phyloP scores from a whole-genome alignment of 2,329 filamentous ascomycete genomes.

The Monosporascus sp. region DNA sequence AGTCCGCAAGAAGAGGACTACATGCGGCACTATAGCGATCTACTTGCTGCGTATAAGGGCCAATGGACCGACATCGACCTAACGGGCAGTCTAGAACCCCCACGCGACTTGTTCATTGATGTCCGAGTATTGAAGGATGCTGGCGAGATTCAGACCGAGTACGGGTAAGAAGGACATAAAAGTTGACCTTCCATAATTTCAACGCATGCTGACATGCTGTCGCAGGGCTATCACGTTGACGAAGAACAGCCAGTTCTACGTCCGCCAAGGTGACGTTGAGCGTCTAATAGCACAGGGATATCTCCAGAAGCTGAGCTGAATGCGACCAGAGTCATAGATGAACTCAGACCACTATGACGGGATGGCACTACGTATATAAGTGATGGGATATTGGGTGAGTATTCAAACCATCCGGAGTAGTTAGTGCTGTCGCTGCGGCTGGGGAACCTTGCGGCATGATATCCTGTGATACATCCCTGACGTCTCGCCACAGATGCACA shows the following conservation, averaged over 20 bases:
- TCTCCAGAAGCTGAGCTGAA: slow-evolving; percentile 80
- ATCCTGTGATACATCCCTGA: too few relatives aligned
- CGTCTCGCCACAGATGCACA: too few relatives aligned
- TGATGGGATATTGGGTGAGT: neutral
- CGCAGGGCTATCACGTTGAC: slow-evolving; percentile 85
- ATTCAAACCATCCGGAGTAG: too few relatives aligned
- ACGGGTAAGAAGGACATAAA: slow-evolving; percentile 61
- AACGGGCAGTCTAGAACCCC: slow-evolving; percentile 88
- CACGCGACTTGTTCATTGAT: slow-evolving; percentile 94
- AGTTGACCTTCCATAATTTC: neutral
- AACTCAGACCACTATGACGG: neutral
- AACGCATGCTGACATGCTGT: neutral
- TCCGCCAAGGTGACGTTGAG: slow-evolving; percentile 93
- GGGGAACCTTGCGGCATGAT: too few relatives aligned
- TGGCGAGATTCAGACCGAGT: slow-evolving; percentile 98
- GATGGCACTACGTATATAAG: neutral
- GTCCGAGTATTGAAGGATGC: slow-evolving; percentile 94
- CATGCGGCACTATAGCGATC: slow-evolving; percentile 82
- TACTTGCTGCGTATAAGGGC: slow-evolving; percentile 94
- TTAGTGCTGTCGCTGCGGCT: too few relatives aligned
- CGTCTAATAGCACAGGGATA: slow-evolving; percentile 91
- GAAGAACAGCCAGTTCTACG: slow-evolving; percentile 97
- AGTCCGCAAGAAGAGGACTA: slow-evolving; percentile 98
- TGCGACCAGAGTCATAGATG: neutral
- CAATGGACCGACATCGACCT: slow-evolving; percentile 98